A percentile compares a stretch with the other conserved stretches of the same genome.
Conservation (phyloP, 2,329 filamentous ascomycete species). For the Thelonectria rubi region DNA sequence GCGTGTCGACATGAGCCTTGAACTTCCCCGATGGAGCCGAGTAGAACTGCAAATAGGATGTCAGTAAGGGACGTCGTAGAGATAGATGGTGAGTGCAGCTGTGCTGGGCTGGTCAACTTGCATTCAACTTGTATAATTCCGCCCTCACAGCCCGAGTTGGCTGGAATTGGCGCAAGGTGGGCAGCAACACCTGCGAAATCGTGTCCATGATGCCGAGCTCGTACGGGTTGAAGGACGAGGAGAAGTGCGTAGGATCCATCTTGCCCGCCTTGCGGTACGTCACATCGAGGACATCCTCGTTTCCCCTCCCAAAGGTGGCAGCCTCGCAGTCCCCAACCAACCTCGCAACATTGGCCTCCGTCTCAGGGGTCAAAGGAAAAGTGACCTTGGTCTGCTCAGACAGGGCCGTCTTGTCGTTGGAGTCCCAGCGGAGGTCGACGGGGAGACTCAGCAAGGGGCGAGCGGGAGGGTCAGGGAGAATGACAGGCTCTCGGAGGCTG, state of each 20-base stretch:
- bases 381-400: too few species aligned
- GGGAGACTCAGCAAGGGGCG: neutral
- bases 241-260: constrained; percentile 58
- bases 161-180: constrained; percentile 37
- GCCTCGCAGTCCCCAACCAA: constrained; percentile 39
- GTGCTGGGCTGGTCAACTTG: constrained; percentile 42
- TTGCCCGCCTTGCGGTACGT: constrained; percentile 62
- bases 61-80: neutral
- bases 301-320: constrained; percentile 58
- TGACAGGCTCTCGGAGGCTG: too few species aligned
- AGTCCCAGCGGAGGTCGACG: too few species aligned
- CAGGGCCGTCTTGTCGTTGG: too few species aligned
- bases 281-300: constrained; percentile 60
- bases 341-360: neutral
- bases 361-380: too few species aligned
- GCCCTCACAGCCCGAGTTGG: constrained; percentile 49
- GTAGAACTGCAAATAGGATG: constrained; percentile 56
- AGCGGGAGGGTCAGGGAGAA: too few species aligned
- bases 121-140: constrained; percentile 67
- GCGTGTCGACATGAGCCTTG: constrained; percentile 62
- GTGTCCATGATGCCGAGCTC: constrained; percentile 61
- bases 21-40: constrained; percentile 60
- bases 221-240: constrained; percentile 60
- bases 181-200: constrained; percentile 53
- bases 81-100: neutral